Base-by-base conservation (phyloP, 129 eudicot genomes). In the Centrapalus pauciflorus region DNA sequence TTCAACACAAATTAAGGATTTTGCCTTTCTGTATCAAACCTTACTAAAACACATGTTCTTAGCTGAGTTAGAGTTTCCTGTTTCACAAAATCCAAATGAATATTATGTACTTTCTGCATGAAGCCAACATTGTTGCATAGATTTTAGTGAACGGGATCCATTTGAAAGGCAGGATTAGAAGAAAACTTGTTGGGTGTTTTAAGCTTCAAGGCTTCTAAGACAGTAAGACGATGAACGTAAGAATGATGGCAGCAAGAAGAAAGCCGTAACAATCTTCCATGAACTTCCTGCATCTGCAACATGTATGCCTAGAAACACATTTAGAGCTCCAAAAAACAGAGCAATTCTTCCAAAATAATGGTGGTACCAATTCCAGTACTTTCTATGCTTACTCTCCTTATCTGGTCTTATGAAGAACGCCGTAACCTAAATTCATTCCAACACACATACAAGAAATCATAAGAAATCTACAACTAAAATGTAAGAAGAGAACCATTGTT, bases 211-310 rank as follows among this genome's bases (percentile, higher is more conserved):
- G 84, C 78, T 77, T 93, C 96, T 10, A 93, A 76, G 28, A 86
- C 76, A 23, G n/a, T n/a, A n/a, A n/a, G n/a, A n/a, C n/a, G n/a
- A 86, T 55, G 11, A 84, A 80, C 0, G 80, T 37, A 58, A 82
- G 69, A 58, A 93, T 68, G 21, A 62, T 13, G 1, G 77, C 29
- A 27, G 84, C 89, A 19, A 93, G 82, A 60, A 93, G 70, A 62
- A 93, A 81, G 4, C 98, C 98, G 48, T 88, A 88, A 23, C 96
- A 17, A 85, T 84, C 70, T 82, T 88, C 98, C 98, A 93, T 51
- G 78, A 80, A 60, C 50, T 70, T 8, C 89, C 92, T 50, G 87
- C 87, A 67, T 73, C 76, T 37, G 85, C 98, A 33, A 79, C 65
- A 30, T 88, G 98, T 46, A 88, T 86, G 40, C 98, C 98, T 48